Evolutionary conservation across 2,329 filamentous ascomycete genomes (phyloP), one percentile per base, ranked within the genome.

Genomic region (Clonostachys rhizophaga): DNA sequence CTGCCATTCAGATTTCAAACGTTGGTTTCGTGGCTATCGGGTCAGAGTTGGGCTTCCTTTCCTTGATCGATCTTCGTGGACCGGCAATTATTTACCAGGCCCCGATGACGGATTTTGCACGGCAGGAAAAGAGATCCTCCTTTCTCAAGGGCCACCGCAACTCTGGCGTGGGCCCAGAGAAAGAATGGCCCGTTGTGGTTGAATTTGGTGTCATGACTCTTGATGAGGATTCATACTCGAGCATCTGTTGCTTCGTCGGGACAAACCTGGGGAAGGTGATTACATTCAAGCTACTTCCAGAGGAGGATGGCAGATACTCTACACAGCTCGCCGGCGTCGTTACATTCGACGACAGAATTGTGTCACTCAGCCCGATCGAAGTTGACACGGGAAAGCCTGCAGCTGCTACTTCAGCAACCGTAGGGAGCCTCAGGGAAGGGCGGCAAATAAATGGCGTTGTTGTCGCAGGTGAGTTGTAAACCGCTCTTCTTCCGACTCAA

Each of bases 121-220:
- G 89, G 60, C 73, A 79, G n/a, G 84, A 88, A 45, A 95, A 91
- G 64, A 79, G 86, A 30, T 74, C 81, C 3, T 90, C 87, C 46
- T 86, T 96, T 57, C 74, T 84, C 50, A 79, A 76, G 65, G 48
- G 61, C 11, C 62, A 66, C 44, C 49, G 52, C n/a, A 47, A 50
- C 45, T 50, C 60, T 20, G 49, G 50, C 30, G 30, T 45, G 8
- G 64, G 71, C 5, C 61, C 70, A 2, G 52, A 57, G 4, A 76
- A 75, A 43, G 91, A 96, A 58, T 95, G 84, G 79, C 83, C 89
- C 1, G 90, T 89, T 0, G 77, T 74, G 33, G 83, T 97, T 30
- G 89, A 96, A 60, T 99, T 97, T 68, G 90, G 89, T 46, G 89
- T 96, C 42, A 86, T 99, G 83, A 95, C 88, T 4, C 70, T 96